Conservation (phyloP, 306 rosid genomes). For the Herpetospermum pedunculosum region DNA sequence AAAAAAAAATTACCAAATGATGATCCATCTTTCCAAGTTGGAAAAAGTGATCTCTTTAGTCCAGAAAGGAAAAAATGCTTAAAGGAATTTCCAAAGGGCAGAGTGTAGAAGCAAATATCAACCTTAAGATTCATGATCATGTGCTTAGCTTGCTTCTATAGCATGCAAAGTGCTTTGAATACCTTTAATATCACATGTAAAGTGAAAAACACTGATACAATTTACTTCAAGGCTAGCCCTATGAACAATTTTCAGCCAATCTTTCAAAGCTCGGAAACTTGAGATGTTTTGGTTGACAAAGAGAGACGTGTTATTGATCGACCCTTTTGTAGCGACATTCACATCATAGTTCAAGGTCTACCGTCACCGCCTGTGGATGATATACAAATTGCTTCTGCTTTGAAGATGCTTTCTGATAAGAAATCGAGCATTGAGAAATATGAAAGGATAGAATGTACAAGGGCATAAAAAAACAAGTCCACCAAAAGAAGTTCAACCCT, state of each 20-base stretch:
- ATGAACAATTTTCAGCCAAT: background rate
- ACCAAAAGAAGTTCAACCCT: too few species aligned
- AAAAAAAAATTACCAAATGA: too few species aligned
- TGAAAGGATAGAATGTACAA: too few species aligned
- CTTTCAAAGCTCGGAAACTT: background rate
- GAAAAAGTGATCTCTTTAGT: background rate
- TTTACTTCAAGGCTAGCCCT: background rate
- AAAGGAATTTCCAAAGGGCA: background rate
- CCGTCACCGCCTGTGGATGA: background rate
- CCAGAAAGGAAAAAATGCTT: background rate
- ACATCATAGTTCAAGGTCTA: background rate
- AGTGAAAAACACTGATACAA: background rate
- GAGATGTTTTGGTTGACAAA: background rate
- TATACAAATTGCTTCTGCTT: background rate
- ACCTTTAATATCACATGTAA: background rate
- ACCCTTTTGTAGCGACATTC: background rate
- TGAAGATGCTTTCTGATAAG: too few species aligned
- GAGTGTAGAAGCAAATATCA: background rate
- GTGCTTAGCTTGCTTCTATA: background rate
- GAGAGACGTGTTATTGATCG: background rate
- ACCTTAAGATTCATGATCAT: background rate
- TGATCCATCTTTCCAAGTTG: too few species aligned
- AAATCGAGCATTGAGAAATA: too few species aligned
- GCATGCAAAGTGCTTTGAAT: background rate
- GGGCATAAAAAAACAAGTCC: too few species aligned